Conservation (phyloP, 2,329 filamentous ascomycete genomes). For the Blastomyces emzantsi region DNA sequence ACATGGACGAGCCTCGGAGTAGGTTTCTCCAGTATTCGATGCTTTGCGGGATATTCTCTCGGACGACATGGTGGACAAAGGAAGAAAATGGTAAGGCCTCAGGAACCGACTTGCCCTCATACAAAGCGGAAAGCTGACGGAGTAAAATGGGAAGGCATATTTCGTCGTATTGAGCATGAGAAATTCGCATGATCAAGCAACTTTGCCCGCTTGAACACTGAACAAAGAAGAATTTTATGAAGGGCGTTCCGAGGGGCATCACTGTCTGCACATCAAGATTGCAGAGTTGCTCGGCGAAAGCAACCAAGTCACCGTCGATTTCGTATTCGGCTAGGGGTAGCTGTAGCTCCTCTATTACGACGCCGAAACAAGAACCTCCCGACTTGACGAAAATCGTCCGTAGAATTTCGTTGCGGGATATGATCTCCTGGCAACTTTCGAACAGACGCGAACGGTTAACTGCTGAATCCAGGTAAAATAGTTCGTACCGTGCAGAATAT, state of each 20-base stretch:
- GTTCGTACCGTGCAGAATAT: conserved; percentile 53
- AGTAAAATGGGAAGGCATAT: conserved; percentile 51
- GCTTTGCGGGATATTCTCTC: conserved; percentile 28
- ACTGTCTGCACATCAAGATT: conserved; percentile 42
- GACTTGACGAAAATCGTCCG: conserved; percentile 49
- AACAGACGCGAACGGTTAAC: conserved; percentile 42
- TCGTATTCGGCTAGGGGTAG: conserved; percentile 38
- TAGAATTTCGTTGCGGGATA: conserved; percentile 49
- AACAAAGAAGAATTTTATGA: conserved; percentile 47
- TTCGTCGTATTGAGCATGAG: conserved; percentile 56
- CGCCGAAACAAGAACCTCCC: conserved; percentile 38
- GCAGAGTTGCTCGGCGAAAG: conserved; percentile 42
- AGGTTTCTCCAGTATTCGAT: conserved; percentile 50
- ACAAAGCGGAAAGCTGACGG: conserved; percentile 46
- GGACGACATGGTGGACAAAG: conserved; percentile 27
- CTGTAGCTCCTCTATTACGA: conserved; percentile 44
- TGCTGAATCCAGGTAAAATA: conserved; percentile 47
- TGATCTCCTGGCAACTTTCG: conserved; percentile 35
- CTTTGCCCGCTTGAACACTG: conserved; percentile 22
- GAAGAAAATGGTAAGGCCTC: conserved; percentile 29
- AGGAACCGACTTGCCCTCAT: conserved; percentile 23
- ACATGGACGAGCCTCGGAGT: conserved; percentile 42
- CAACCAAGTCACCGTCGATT: conserved; percentile 38
- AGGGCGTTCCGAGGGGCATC: conserved; percentile 47
- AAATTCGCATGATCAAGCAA: conserved; percentile 49